Evolutionary conservation across 1,284 basidiomycete genomes (phyloP).

Genomic region (Ceratorhiza oryzae-sativae): DNA sequence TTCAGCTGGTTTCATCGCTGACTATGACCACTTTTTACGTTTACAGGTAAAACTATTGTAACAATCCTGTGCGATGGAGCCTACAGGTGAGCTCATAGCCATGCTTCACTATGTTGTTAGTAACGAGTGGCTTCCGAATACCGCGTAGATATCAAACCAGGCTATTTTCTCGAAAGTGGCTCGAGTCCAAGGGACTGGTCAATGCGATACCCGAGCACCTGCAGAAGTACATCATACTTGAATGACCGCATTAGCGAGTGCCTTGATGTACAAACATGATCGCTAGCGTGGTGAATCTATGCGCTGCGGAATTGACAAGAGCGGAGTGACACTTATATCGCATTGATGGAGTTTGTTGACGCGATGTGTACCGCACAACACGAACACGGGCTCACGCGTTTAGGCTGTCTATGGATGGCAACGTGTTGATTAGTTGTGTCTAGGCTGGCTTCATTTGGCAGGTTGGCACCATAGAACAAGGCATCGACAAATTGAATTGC

Average conservation of each 20-base stretch:
- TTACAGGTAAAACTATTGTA: constrained; percentile 80
- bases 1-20: not conserved
- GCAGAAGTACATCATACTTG: constrained; percentile 90
- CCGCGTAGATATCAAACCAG: constrained; percentile 81
- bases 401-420: constrained; percentile 2
- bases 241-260: constrained; percentile 52
- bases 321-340: constrained; percentile 3
- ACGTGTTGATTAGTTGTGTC: constrained; percentile 12
- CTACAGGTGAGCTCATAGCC: constrained; percentile 62
- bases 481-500: constrained; percentile 5
- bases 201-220: constrained; percentile 84
- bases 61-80: constrained; percentile 96
- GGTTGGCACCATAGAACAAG: constrained; percentile 1
- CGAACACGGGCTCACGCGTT: constrained; percentile 35
- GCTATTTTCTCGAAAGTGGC: constrained; percentile 95
- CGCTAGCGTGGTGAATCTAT: constrained; percentile 24
- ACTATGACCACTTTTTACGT: constrained; percentile 16
- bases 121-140: constrained; percentile 4
- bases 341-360: constrained; percentile 27
- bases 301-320: not conserved
- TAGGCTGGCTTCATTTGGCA: constrained; percentile 34
- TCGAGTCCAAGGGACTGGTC: constrained; percentile 82
- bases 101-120: constrained; percentile 40
- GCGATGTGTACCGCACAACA: constrained; percentile 30
- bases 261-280: constrained; percentile 13